Evolutionary conservation across 2,329 filamentous ascomycete species (phyloP), one percentile per base, ranked within the genome.

Genomic region (Diaporthe citri): DNA sequence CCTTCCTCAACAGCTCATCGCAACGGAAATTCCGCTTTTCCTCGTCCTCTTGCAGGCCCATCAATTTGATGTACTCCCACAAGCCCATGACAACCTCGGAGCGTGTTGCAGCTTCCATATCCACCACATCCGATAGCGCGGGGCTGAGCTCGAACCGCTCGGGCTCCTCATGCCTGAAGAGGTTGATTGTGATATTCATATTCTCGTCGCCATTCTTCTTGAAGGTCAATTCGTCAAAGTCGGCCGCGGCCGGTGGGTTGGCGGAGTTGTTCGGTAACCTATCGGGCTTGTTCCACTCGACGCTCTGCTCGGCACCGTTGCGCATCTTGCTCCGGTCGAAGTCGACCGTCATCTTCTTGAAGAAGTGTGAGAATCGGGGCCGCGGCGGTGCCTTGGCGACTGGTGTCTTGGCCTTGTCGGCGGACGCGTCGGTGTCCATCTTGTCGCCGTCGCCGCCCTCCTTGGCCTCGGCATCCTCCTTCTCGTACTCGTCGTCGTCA

Each of bases 21-120:
- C 97, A 98, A 52, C 94, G 93, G 79, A 99, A 96, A 76, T 94
- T 94, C 76, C 97, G 91, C 86, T 97, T 97, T 82, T 99, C 97
- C 76, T 98, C 96, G 78, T 98, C 96, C 82, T 98, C 96, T 82
- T 97, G 95, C 62, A 99, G 87, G 25, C 93, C 92, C 87, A 94
- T 94, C 28, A 94, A 89, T 79, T 95, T 93, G 78, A 98, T 94
- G 80, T 99, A 99, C 82, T 98, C 96, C 95, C 96, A 99, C 43
- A 99, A 90, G 20, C 94, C 96, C 88, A 97, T 94, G 39, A 98
- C 92, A 9, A 96, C 93, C 77, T 97, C 95, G 52, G 95, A 93
- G 41, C 95, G 93, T 39, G 97, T 96, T 69, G 95, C 96, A 83
- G 97, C 95, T 66, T 92, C 89, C 80, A 94, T 94, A 80, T 98